Base-by-base conservation (phyloP, 495 filamentous ascomycete genomes). In the Aspergillus bridgeri region DNA sequence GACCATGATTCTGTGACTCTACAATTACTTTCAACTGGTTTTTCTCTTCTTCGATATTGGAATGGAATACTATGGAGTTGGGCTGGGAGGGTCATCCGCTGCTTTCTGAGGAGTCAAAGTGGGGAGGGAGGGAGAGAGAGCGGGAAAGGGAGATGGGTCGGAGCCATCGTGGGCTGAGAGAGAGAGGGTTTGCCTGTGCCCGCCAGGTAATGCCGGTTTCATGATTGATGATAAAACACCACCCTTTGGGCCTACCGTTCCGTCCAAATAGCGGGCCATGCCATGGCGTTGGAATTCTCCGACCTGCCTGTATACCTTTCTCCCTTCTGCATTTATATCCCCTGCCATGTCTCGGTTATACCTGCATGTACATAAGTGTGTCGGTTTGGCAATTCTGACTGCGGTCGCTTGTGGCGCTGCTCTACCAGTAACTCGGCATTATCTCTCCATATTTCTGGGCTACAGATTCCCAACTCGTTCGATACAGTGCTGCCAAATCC, bases 251-350 rank as follows among this genome's bases (percentile, higher is more conserved):
- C 27, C 53, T 42, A 23, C 9, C 9, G 13, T 38, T 38, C 33
- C 13, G 23, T 42, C 38, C 20, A 15, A n/a, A 17, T 21, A 19
- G 44, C 43, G 50, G 45, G 43, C 1, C 27, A n/a, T n/a, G n/a
- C 27, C 45, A 22, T 27, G 59, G 59, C 59, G 59, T 60, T 60
- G 53, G 59, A 50, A 54, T 56, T 50, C 45, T 48, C 33, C 42
- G 20, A 25, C 46, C 38, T 58, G 18, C 33, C 48, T 63, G 24
- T 59, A 54, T 60, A 50, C 48, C 57, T 62, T 38, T 7, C 43
- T 22, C 48, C 53, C 56, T 38, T 13, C 43, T 22, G 33, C 55
- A 46, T 53, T 57, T 27, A 38, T 51, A 46, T 45, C 42, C 24
- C 47, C 45, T 48, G 48, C 29, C 17, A 19, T 23, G 45, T 17